Evolutionary conservation across 2,329 filamentous ascomycete genomes (phyloP).

Genomic region (Aspergillus ibericus): DNA sequence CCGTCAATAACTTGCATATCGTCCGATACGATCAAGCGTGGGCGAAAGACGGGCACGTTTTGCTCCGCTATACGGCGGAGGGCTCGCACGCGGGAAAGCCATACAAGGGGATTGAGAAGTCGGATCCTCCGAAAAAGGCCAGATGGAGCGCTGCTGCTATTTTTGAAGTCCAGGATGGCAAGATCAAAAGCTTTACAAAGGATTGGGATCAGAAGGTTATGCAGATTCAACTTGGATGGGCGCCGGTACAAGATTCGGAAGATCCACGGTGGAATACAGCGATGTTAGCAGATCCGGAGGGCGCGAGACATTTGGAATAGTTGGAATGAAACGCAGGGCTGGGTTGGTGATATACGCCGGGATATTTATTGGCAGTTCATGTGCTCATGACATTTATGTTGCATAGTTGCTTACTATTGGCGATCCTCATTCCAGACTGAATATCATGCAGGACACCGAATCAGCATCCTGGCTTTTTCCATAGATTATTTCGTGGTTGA

Average conservation of each 20-base stretch:
- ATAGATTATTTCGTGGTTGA: too few relatives aligned
- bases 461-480: not conserved
- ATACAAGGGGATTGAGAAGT: conserved; percentile 38
- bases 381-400: too few relatives aligned
- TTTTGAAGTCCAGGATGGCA: conserved; percentile 38
- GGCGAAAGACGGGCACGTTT: conserved; percentile 37
- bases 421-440: too few relatives aligned
- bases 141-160: conserved; percentile 42
- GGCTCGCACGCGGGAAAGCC: conserved; percentile 38
- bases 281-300: conserved; percentile 20
- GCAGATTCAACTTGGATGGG: conserved; percentile 24
- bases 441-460: not conserved
- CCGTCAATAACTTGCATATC: conserved; percentile 38
- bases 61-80: conserved; percentile 40
- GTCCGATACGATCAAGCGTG: conserved; percentile 37
- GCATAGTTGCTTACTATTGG: too few relatives aligned
- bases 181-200: conserved; percentile 39
- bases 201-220: conserved; percentile 38
- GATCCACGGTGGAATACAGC: conserved; percentile 23
- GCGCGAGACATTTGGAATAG: conserved; percentile 11
- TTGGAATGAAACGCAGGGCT: not conserved
- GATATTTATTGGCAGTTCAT: too few relatives aligned
- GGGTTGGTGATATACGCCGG: too few relatives aligned
- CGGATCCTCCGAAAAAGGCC: conserved; percentile 29
- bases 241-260: conserved; percentile 18